Percentiles rank a stretch among this genome's conserved stretches.
Conservation (phyloP, 73 alveolate genomes). For the Tetrahymena borealis region DNA sequence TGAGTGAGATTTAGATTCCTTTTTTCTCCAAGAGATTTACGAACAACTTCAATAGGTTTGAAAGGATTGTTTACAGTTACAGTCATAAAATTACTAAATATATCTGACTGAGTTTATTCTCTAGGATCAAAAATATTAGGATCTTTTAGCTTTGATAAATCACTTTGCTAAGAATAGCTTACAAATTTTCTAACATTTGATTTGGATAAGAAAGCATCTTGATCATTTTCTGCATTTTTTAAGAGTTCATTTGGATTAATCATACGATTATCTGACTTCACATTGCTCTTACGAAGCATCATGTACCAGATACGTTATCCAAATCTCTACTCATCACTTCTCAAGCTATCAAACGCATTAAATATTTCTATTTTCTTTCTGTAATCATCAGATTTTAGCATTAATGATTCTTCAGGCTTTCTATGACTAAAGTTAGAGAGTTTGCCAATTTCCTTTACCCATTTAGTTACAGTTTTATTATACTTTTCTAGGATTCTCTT, state of each 20-base stretch:
- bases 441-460: not conserved
- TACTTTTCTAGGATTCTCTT: not conserved
- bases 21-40: not conserved
- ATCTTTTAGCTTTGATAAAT: not conserved
- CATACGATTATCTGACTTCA: not conserved
- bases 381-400: not conserved
- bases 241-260: not conserved
- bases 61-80: not conserved
- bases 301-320: not conserved
- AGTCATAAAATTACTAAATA: not conserved
- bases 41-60: not conserved
- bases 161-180: not conserved
- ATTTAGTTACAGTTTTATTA: not conserved
- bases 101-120: not conserved
- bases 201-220: not conserved
- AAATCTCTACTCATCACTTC: not conserved
- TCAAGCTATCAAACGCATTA: not conserved
- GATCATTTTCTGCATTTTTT: not conserved
- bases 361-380: not conserved
- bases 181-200: not conserved
- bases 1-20: not conserved
- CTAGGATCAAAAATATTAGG: not conserved
- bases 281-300: not conserved
- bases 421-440: not conserved
- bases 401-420: not conserved